Conservation (phyloP, 2,329 filamentous ascomycete genomes). For the Colletotrichum aenigma region DNA sequence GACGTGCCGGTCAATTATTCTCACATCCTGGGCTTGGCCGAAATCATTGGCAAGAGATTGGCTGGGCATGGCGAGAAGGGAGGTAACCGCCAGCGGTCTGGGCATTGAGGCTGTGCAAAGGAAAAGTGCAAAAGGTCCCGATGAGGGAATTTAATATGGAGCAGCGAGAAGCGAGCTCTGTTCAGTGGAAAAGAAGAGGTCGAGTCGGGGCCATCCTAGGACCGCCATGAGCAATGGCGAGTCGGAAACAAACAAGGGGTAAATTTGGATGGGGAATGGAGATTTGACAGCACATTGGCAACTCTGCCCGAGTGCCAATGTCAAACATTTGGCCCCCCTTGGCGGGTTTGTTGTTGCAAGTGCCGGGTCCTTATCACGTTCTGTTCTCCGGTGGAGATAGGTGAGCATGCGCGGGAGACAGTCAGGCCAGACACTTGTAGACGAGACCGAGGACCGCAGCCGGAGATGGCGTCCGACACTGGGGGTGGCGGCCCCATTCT, state of each 20-base stretch:
- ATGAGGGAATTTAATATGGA: constrained; percentile 19
- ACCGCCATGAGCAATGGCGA: background rate
- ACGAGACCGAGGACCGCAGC: background rate
- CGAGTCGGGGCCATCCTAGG: constrained; percentile 15
- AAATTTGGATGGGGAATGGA: background rate
- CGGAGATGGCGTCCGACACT: constrained; percentile 7
- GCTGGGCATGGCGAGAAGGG: constrained; percentile 4
- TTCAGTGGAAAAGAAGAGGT: background rate
- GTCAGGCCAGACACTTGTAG: background rate
- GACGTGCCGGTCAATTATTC: constrained; percentile 2
- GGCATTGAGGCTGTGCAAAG: constrained; percentile 21
- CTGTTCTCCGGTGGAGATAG: background rate
- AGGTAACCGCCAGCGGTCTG: constrained; percentile 15
- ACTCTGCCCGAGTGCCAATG: background rate
- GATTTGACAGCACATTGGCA: constrained; percentile 6
- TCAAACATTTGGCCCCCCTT: background rate
- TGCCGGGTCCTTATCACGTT: constrained; percentile 5
- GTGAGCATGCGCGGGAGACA: background rate
- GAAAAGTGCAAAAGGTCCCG: constrained; percentile 15
- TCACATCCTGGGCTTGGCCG: constrained; percentile 4
- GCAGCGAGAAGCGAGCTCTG: constrained; percentile 10
- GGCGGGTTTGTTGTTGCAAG: constrained; percentile 4
- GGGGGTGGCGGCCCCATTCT: constrained; percentile 1
- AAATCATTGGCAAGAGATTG: constrained; percentile 12
- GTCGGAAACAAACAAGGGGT: constrained; percentile 4